A percentile compares a stretch with the other conserved stretches of the same genome.
These are phyloP conservation scores for Saccharomyces hybrid DNA, from an alignment of 1,139 yeast genomes.

Conservation along the genomic window DNA sequence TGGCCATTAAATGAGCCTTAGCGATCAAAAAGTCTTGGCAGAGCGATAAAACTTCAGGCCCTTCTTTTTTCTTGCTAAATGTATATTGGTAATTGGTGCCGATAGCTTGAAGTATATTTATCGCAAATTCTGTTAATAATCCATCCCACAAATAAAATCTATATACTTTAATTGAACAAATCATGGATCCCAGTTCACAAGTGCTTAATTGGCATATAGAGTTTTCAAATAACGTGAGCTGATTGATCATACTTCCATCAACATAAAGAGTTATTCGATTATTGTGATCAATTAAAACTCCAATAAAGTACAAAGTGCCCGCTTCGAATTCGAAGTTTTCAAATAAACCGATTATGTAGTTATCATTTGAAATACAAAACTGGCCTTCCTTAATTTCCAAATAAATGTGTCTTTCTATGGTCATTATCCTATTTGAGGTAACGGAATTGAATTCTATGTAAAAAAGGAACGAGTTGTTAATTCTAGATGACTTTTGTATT, in stretches of 20 bases:
- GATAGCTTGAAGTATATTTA: constrained; percentile 6
- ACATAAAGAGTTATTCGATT: constrained; percentile 17
- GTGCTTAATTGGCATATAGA: constrained; percentile 3
- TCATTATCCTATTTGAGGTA: constrained; percentile 24
- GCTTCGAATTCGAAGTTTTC: constrained; percentile 23
- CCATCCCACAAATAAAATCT: constrained; percentile 13
- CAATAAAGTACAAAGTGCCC: constrained; percentile 15
- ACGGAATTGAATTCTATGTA: constrained; percentile 20
- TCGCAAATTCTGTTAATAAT: constrained; percentile 7
- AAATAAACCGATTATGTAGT: constrained; percentile 23
- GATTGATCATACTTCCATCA: constrained; percentile 19
- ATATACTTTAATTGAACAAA: constrained; percentile 24
- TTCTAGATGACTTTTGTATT: not conserved
- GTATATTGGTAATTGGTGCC: constrained; percentile 7
- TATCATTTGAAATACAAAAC: constrained; percentile 27
- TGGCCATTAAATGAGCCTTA: not conserved
- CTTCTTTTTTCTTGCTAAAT: not conserved
- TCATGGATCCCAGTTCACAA: constrained; percentile 27
- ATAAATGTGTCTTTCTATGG: constrained; percentile 19
- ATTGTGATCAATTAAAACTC: constrained; percentile 9
- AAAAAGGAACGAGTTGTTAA: constrained; percentile 14
- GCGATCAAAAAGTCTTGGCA: not conserved
- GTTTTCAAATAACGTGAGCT: constrained; percentile 13
- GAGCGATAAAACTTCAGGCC: not conserved
- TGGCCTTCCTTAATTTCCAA: constrained; percentile 25